phyloP scores from a whole-genome alignment of 1,139 yeast species.

The Tardiomyces depauwii region DNA sequence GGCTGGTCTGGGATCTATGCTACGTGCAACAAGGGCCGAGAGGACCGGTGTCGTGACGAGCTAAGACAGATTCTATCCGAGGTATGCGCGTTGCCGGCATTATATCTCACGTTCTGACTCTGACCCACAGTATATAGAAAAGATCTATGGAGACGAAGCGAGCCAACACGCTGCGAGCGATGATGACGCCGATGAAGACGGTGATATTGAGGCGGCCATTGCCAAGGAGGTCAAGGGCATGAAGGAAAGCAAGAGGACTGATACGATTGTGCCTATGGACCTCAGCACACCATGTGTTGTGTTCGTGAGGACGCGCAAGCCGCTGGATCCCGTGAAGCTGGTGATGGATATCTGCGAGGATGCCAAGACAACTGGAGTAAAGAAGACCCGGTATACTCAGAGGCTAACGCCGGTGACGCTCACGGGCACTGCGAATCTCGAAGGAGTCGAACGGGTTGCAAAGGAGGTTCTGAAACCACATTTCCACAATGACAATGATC shows the following conservation, averaged over 20 bases:
- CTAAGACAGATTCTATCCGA: conserved; percentile 44
- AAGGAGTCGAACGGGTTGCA: conserved; percentile 52
- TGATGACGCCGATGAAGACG: conserved; percentile 26
- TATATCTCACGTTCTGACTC: too few relatives aligned
- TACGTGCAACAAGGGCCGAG: conserved; percentile 72
- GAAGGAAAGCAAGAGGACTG: conserved; percentile 27
- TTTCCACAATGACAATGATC: conserved; percentile 43
- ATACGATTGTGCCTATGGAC: conserved; percentile 39
- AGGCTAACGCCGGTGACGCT: conserved; percentile 68
- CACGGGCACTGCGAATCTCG: conserved; percentile 63
- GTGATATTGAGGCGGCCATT: conserved; percentile 59
- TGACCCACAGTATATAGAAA: conserved; percentile 26
- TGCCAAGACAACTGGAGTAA: conserved; percentile 32
- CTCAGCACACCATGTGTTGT: conserved; percentile 74
- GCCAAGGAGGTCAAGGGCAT: conserved; percentile 54
- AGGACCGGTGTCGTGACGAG: conserved; percentile 64
- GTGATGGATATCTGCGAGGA: conserved; percentile 56
- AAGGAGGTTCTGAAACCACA: conserved; percentile 50
- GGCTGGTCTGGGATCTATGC: conserved; percentile 77
- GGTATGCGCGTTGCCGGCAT: too few relatives aligned
- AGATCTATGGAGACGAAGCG: conserved; percentile 27
- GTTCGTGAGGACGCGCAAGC: conserved; percentile 68
- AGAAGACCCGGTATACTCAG: conserved; percentile 62
- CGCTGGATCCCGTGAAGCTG: conserved; percentile 66
- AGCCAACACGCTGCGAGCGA: conserved; percentile 34